Percentiles rank a stretch among this genome's conserved stretches.
Evolutionary conservation across 192 early-diverging fungal species (phyloP).

Genomic region (Entomortierella beljakovae): DNA sequence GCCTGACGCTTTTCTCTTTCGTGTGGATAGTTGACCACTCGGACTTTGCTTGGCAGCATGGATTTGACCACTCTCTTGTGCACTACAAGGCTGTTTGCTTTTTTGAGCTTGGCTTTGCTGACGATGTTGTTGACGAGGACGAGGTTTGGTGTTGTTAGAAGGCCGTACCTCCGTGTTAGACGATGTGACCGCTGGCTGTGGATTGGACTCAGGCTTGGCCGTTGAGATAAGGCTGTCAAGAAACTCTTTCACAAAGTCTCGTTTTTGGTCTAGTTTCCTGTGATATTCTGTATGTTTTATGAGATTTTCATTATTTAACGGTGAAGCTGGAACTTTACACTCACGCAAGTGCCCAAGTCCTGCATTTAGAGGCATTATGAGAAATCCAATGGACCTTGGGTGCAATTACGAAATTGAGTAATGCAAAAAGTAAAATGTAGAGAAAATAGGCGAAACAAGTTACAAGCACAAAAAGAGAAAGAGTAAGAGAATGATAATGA

Average conservation of each 20-base stretch:
- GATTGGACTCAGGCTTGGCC: neutral
- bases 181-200: neutral
- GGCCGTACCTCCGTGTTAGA: neutral
- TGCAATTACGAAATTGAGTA: no score
- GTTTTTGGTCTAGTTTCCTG: slow-evolving; percentile 15
- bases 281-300: slow-evolving; percentile 24
- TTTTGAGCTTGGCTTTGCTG: neutral
- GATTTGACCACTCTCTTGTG: neutral
- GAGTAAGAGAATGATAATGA: neutral
- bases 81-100: neutral
- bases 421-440: no score
- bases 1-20: neutral
- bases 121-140: neutral
- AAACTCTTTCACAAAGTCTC: slow-evolving; percentile 36
- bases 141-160: neutral
- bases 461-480: neutral
- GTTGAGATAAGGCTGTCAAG: slow-evolving; percentile 2
- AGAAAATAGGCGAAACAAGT: neutral
- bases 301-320: slow-evolving; percentile 29
- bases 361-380: neutral
- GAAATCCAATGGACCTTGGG: no score
- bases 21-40: neutral
- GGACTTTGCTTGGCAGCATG: neutral
- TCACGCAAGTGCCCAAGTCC: neutral
- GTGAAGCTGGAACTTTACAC: neutral